Percentiles rank a stretch among this genome's conserved stretches.
Conservation (phyloP, 805 yeast species). For the Wickerhamiella vanderwaltii region DNA sequence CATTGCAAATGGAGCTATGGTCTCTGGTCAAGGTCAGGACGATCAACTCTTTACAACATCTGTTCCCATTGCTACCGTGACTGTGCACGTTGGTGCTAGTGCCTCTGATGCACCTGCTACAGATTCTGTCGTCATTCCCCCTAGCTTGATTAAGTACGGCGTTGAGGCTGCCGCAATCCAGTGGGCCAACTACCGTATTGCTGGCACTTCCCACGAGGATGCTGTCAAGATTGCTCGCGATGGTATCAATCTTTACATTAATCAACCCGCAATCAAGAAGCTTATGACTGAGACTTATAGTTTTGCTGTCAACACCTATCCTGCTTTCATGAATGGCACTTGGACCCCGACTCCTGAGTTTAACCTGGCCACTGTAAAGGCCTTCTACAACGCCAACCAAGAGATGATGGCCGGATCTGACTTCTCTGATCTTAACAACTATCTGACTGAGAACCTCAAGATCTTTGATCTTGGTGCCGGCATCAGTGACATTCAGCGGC, state of each 20-base stretch:
- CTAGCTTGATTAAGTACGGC: conserved; percentile 3
- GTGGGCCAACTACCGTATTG: conserved; percentile 6
- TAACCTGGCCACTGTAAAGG: conserved; percentile 2
- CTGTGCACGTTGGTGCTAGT: conserved; percentile 6
- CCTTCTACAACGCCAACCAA: conserved; percentile 1
- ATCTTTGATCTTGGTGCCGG: conserved; percentile 6
- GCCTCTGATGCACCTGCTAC: not conserved
- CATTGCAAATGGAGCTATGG: conserved; percentile 1
- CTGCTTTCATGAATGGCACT: not conserved
- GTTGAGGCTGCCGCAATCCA: conserved; percentile 4
- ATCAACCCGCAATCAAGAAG: conserved; percentile 2
- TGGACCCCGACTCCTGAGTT: not conserved
- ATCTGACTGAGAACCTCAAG: not conserved
- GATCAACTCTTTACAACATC: conserved; percentile 7
- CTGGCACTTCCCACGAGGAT: conserved; percentile 5
- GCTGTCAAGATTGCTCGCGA: conserved; percentile 6
- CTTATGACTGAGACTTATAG: not conserved
- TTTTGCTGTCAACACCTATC: not conserved
- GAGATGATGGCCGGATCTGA: not conserved
- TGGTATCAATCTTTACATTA: not conserved
- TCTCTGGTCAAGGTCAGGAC: conserved; percentile 1
- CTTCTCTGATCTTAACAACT: conserved; percentile 2
- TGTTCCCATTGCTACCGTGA: conserved; percentile 7
- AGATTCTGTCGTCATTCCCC: not conserved
- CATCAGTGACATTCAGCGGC: conserved; percentile 3